Conservation (phyloP, 2,329 filamentous ascomycete species). For the Cryphonectria naterciae region DNA sequence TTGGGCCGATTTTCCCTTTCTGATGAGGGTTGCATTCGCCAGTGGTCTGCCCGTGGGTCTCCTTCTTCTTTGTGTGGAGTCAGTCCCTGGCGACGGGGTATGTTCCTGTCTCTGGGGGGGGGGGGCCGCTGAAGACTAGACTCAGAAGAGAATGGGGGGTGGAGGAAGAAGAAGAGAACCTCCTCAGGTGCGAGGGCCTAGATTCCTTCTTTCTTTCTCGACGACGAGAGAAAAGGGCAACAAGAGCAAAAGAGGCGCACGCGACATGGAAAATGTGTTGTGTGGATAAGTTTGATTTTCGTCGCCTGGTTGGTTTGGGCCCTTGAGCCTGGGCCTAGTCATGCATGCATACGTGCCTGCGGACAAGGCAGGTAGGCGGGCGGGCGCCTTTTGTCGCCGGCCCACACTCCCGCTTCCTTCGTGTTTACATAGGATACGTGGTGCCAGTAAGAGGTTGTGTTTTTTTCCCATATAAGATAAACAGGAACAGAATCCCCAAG, state of each 20-base stretch:
- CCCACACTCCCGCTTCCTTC: constrained; percentile 6
- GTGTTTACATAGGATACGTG: neutral
- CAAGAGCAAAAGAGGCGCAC: neutral
- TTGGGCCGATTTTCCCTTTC: neutral
- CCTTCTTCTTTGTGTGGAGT: neutral
- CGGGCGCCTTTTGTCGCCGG: constrained; percentile 18
- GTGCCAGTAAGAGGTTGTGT: constrained; percentile 5
- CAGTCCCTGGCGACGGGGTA: neutral
- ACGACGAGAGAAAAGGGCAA: neutral
- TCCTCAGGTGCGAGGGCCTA: neutral
- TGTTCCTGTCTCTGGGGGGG: neutral
- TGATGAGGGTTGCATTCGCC: neutral
- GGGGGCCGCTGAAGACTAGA: neutral
- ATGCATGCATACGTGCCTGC: neutral
- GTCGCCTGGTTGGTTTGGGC: neutral
- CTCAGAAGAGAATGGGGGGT: neutral
- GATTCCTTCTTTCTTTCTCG: neutral
- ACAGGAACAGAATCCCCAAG: neutral
- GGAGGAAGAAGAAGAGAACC: neutral
- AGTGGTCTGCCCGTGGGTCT: neutral
- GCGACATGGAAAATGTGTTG: neutral
- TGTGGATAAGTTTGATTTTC: neutral
- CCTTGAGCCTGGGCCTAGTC: neutral
- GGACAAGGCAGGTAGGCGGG: neutral
- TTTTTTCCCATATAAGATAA: neutral